These are phyloP conservation scores for Tylopilus sp. DNA, from an alignment of 768 basidiomycete genomes.

Conservation along the genomic window DNA sequence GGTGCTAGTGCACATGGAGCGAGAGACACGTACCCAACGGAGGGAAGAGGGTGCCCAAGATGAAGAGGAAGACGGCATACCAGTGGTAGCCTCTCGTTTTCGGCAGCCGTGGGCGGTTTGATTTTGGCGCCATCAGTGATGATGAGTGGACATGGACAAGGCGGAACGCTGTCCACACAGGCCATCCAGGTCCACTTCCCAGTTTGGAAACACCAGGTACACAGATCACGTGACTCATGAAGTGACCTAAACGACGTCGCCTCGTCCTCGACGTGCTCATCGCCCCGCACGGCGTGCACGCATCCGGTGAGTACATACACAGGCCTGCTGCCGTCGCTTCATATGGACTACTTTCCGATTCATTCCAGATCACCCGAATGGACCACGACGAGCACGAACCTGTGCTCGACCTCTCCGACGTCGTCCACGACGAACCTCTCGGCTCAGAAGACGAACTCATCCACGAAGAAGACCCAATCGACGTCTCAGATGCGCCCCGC, in stretches of 20 bases:
- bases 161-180: too few species aligned
- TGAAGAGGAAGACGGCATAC: slow-evolving; percentile 76
- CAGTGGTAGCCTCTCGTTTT: slow-evolving; percentile 65
- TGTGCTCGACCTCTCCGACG: slow-evolving; percentile 75
- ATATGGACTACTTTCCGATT: background rate
- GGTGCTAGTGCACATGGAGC: background rate
- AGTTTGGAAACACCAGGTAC: background rate
- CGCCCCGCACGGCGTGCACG: slow-evolving; percentile 17
- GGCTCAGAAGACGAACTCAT: slow-evolving; percentile 49
- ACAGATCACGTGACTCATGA: slow-evolving; percentile 22
- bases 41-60: slow-evolving; percentile 87
- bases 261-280: slow-evolving; percentile 22
- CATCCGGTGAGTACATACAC: slow-evolving; percentile 14
- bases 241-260: slow-evolving; percentile 25
- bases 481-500: slow-evolving; percentile 32
- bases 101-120: slow-evolving; percentile 63
- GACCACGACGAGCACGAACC: slow-evolving; percentile 57
- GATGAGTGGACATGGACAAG: background rate
- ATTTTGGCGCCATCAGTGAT: slow-evolving; percentile 32
- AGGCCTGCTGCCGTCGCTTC: background rate
- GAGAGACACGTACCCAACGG: slow-evolving; percentile 65
- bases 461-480: slow-evolving; percentile 27
- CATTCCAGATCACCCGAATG: slow-evolving; percentile 29
- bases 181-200: slow-evolving; percentile 4
- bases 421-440: slow-evolving; percentile 77